Evolutionary conservation across 768 basidiomycete genomes (phyloP).

Genomic region (Pleurotus cornucopiae): DNA sequence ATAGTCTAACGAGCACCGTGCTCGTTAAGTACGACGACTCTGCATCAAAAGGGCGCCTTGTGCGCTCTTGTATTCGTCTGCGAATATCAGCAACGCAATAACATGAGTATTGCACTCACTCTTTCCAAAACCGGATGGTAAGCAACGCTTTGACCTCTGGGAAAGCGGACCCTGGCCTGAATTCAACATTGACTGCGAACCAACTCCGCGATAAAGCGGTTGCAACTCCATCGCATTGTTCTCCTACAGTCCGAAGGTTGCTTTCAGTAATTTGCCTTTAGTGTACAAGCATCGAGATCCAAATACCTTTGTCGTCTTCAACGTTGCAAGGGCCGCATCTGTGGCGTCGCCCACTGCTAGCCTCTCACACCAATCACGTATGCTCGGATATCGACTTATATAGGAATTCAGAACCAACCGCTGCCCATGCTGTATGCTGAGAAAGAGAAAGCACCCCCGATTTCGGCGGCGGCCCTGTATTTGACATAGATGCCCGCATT

Average conservation of each 20-base stretch:
- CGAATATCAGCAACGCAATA: background rate
- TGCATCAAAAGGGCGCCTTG: conserved; percentile 1
- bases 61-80: background rate
- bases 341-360: conserved; percentile 2
- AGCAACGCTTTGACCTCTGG: conserved; percentile 7
- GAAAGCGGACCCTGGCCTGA: conserved; percentile 1
- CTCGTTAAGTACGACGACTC: background rate
- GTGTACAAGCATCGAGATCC: background rate
- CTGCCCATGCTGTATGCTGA: background rate
- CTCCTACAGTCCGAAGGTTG: background rate
- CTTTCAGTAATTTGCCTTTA: background rate
- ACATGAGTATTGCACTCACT: background rate
- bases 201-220: conserved; percentile 1
- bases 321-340: conserved; percentile 5
- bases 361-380: background rate
- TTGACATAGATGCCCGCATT: too few species aligned
- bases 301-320: conserved; percentile 5
- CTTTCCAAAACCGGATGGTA: conserved; percentile 2
- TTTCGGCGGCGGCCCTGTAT: too few species aligned
- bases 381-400: conserved; percentile 4
- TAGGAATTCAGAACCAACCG: background rate
- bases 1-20: background rate
- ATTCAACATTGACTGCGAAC: background rate
- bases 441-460: background rate
- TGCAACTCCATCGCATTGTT: background rate